Base-by-base conservation (phyloP, 2,329 filamentous ascomycete genomes). In the Fusarium armeniacum region DNA sequence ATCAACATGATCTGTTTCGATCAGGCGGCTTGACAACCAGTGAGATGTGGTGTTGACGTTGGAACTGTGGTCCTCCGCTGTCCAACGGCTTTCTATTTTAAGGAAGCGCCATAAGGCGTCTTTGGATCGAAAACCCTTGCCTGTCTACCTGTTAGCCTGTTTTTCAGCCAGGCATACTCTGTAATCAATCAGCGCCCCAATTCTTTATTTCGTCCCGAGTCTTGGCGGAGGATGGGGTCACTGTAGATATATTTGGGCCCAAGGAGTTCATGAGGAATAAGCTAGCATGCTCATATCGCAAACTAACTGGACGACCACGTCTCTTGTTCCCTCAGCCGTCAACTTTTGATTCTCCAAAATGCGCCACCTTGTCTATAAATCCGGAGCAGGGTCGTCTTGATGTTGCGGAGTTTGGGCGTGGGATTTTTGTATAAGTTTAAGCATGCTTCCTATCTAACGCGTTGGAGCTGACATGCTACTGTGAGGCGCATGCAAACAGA, bases 61-160 rank as follows among this genome's bases (percentile, higher is more conserved):
- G 40, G 33, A 28, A 15, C 11, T 49, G 32, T 22, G 18, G 16
- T 35, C 24, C 18, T 22, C 16, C 22, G 30, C 32, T 41, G 61
- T 52, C 66, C 46, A 45, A 55, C 41, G 35, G 56, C 6, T 30
- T 30, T 67, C 65, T 62, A 69, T 69, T 70, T 66, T 63, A 43
- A 33, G 38, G 30, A 38, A 28, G 44, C 51, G 36, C 51, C 46
- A 30, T 51, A 43, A 58, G 51, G 57, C 51, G 45, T 44, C 32
- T 43, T 44, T 40, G 2, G 36, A 40, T 40, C 36, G 20, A 40
- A 5, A 38, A 20, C 0, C 36, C 36, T n/a, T 40, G n/a, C 3
- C 36, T 20, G 36, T 40, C 26, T 28, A 28, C 28, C 28, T 28
- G 28, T 28, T 28, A 28, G 28, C 28, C 9, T 28, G 36, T 40